Base-by-base conservation (phyloP, 192 early-diverging fungal genomes). In the Dissophora globulifera region DNA sequence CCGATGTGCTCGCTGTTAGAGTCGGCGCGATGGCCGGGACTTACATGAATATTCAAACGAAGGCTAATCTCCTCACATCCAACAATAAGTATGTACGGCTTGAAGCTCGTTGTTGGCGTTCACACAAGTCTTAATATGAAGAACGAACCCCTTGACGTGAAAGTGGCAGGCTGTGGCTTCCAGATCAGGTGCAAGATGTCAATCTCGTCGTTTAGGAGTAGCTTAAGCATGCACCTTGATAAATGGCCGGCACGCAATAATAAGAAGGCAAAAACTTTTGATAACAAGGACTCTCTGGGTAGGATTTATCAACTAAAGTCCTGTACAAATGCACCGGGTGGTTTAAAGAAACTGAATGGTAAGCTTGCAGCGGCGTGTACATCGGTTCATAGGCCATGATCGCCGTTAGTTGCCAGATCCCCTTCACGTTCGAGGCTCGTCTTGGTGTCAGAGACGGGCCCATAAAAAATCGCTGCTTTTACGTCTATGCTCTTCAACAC, bases 161-260 rank as follows among this genome's bases (percentile, higher is more conserved):
- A 49, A 2, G n/a, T 23, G 3, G 47, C 9, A 22, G 47, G 47
- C 47, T 49, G 47, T 4, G 47, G 47, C 47, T 49, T 49, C 47
- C 47, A 49, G 47, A 23, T 49, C 47, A 23, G 47, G 47, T 23
- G 47, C 47, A 49, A 49, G 47, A 23, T 49, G 22, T 49, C 47
- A 23, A 23, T 49, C 47, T 49, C 47, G 20, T n/a, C 20, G 47
- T 49, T 49, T 23, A 23, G 47, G 20, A 49, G 47, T 49, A 49
- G 47, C 47, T 49, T 49, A n/a, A 23, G 47, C 47, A 49, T 49
- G 4, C 20, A 49, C 47, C 26, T 49, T 49, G 47, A 11, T 49
- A 47, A 17, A 47, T 22, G 19, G 45, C 19, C 20, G 45, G 16
- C 45, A 22, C 45, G 35, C 35, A 38, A 38, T 38, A 38, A 38